These are phyloP conservation scores for Mucor racemosus DNA, from an alignment of 371 early-diverging fungal species.

Conservation along the genomic window DNA sequence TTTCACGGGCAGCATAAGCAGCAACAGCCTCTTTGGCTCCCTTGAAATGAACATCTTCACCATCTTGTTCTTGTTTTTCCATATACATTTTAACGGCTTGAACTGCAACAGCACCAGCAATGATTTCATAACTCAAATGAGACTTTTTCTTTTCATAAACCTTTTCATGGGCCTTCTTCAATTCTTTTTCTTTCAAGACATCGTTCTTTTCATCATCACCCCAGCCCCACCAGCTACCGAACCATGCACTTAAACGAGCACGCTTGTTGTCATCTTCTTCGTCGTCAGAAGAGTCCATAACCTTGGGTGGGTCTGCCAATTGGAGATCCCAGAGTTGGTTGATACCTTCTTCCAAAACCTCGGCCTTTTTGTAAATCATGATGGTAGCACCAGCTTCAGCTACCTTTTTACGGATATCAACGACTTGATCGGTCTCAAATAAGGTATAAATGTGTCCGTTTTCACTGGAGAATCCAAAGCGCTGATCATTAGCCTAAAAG, in stretches of 20 bases:
- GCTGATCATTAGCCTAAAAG: constrained; percentile 43
- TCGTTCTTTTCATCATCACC: constrained; percentile 33
- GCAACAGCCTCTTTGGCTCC: constrained; percentile 60
- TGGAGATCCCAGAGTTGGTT: constrained; percentile 48
- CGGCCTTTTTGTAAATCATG: constrained; percentile 42
- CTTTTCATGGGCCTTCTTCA: constrained; percentile 48
- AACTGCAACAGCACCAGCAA: constrained; percentile 68
- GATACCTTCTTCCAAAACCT: constrained; percentile 27
- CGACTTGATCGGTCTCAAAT: constrained; percentile 28
- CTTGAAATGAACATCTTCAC: constrained; percentile 43
- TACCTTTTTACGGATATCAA: constrained; percentile 42
- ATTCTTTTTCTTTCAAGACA: constrained; percentile 37
- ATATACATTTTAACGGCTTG: constrained; percentile 60
- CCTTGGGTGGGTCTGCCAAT: constrained; percentile 45
- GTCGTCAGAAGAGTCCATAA: constrained; percentile 44
- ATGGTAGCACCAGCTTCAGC: constrained; percentile 35
- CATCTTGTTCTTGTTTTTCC: constrained; percentile 39
- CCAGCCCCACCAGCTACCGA: constrained; percentile 53
- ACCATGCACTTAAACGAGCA: constrained; percentile 47
- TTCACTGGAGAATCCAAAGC: constrained; percentile 40
- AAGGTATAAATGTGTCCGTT: constrained; percentile 41
- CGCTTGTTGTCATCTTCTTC: constrained; percentile 47
- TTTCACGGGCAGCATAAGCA: constrained; percentile 52
- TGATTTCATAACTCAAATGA: constrained; percentile 53
- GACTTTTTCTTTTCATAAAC: constrained; percentile 50